Evolutionary conservation across 345 rosid genomes (phyloP).

Genomic region (Gossypium australe): DNA sequence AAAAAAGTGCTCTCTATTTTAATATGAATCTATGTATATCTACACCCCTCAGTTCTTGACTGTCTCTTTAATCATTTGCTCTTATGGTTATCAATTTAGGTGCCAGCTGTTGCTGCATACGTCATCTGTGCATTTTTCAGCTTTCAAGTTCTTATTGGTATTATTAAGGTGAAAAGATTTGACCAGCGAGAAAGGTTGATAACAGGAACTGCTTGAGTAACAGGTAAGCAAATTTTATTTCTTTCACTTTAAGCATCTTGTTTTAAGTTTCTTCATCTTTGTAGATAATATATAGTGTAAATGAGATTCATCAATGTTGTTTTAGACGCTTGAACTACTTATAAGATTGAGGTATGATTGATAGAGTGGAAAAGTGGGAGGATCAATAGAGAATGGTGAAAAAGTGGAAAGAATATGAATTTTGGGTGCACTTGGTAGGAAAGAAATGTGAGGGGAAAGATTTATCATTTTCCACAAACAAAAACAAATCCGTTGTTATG

Average conservation of each 20-base stretch:
- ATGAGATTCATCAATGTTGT: not conserved
- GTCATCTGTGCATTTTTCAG: conserved; percentile 63
- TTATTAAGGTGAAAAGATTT: conserved; percentile 72
- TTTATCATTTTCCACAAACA: no score
- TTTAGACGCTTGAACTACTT: not conserved
- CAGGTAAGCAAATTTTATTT: conserved; percentile 26
- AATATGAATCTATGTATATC: not conserved
- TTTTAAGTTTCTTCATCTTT: not conserved
- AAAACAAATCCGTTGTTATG: no score
- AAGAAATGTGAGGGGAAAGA: no score
- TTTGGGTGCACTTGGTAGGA: no score
- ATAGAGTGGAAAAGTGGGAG: no score
- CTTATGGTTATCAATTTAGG: conserved; percentile 34
- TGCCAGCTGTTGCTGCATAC: conserved; percentile 64
- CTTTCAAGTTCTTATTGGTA: conserved; percentile 58
- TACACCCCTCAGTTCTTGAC: not conserved
- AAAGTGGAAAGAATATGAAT: no score
- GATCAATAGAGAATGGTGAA: no score
- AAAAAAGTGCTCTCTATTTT: conserved; percentile 16
- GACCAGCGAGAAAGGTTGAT: conserved; percentile 82
- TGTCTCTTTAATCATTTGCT: conserved; percentile 1
- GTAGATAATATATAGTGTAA: not conserved
- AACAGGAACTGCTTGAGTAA: conserved; percentile 77
- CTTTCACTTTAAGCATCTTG: not conserved
- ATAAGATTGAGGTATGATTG: no score